Conservation (phyloP, 2,329 filamentous ascomycete genomes). For the Sphaerostilbella broomeana region DNA sequence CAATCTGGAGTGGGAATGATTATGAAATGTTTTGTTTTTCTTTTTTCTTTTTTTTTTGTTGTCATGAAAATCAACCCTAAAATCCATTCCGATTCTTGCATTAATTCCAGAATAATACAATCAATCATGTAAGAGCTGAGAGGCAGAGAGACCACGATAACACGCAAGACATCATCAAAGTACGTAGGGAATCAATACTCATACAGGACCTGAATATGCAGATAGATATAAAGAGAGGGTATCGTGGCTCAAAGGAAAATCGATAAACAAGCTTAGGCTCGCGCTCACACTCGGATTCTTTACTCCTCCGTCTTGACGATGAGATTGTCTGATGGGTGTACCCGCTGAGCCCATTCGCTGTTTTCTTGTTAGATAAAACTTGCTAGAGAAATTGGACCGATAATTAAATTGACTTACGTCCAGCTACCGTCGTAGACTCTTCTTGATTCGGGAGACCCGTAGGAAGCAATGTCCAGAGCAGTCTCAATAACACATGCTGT, state of each 20-base stretch:
- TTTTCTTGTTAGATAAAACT: conserved; percentile 1
- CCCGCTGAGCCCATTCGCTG: conserved; percentile 63
- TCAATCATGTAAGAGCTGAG: conserved; percentile 9
- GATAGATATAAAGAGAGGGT: conserved; percentile 11
- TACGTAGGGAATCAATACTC: conserved; percentile 9
- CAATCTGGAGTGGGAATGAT: no score
- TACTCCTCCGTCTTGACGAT: conserved; percentile 47
- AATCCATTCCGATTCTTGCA: no score
- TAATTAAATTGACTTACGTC: conserved; percentile 61
- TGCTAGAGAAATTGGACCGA: not conserved
- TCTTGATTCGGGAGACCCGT: conserved; percentile 58
- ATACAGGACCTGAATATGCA: conserved; percentile 9
- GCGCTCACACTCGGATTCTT: not conserved
- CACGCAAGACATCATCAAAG: conserved; percentile 8
- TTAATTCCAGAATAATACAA: no score
- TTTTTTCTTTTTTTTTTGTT: not conserved
- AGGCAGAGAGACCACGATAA: conserved; percentile 13
- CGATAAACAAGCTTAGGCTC: conserved; percentile 6
- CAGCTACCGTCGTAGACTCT: conserved; percentile 93
- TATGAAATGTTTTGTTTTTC: no score
- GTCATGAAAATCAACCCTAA: not conserved
- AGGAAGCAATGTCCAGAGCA: conserved; percentile 72
- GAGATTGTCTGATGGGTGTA: conserved; percentile 53
- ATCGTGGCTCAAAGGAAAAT: conserved; percentile 14
- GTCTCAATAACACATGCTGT: conserved; percentile 88